phyloP scores from a whole-genome alignment of 202 grass and related monocot species.

The Saccharum hybrid region DNA sequence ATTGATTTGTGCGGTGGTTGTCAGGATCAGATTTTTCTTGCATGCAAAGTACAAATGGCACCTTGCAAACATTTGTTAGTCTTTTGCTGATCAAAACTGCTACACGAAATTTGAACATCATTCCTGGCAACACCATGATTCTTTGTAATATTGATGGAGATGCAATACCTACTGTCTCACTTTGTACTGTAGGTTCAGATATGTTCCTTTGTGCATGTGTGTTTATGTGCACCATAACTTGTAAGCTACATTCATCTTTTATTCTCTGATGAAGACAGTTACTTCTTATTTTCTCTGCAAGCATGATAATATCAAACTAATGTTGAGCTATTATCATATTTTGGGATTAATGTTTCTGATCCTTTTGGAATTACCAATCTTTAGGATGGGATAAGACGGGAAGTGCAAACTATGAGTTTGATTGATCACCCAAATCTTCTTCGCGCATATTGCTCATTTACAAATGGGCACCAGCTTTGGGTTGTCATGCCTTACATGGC shows the following conservation, averaged over 20 bases:
- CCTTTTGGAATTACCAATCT: conserved; percentile 43
- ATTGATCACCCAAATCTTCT: conserved; percentile 93
- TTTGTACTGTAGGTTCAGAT: conserved; percentile 3
- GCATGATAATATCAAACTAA: conserved; percentile 22
- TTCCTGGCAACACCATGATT: background rate
- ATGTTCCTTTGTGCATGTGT: background rate
- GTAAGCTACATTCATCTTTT: conserved; percentile 32
- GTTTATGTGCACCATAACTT: conserved; percentile 9
- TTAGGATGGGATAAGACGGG: conserved; percentile 95
- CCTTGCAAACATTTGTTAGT: background rate
- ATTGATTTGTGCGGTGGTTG: background rate
- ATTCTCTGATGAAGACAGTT: background rate
- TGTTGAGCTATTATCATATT: background rate
- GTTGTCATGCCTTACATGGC: conserved; percentile 98
- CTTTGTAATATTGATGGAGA: conserved; percentile 23
- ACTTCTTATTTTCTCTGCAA: conserved; percentile 6
- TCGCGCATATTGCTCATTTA: conserved; percentile 81
- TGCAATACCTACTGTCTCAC: background rate
- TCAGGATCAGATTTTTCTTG: background rate
- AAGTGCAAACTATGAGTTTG: conserved; percentile 96
- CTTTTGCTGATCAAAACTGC: conserved; percentile 19
- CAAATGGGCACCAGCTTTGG: conserved; percentile 79
- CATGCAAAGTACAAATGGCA: conserved; percentile 23
- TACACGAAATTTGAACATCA: background rate
- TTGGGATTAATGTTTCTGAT: conserved; percentile 38